Percentiles rank a stretch among this genome's conserved stretches.
These are phyloP conservation scores for Colletotrichum sidae DNA, from an alignment of 2,329 filamentous ascomycete species.

Conservation along the genomic window DNA sequence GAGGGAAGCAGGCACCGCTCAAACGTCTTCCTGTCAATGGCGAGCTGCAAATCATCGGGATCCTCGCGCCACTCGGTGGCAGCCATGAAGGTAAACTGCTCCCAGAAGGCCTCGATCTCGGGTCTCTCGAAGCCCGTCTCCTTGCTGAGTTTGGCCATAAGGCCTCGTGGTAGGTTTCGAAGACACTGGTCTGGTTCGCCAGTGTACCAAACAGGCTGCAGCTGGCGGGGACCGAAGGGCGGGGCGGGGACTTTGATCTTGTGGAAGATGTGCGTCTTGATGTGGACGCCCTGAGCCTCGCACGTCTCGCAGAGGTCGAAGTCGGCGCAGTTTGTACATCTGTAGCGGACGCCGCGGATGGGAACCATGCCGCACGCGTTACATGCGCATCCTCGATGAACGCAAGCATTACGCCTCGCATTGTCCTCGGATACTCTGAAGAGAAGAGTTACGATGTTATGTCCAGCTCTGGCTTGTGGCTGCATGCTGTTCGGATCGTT, in stretches of 20 bases:
- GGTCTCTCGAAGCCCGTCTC: slow-evolving; percentile 86
- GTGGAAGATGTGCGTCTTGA: slow-evolving; percentile 95
- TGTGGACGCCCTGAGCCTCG: slow-evolving; percentile 81
- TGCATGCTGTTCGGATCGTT: slow-evolving; percentile 56
- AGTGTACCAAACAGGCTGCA: slow-evolving; percentile 87
- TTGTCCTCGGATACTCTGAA: slow-evolving; percentile 96
- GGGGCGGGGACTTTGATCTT: slow-evolving; percentile 93
- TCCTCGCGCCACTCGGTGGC: slow-evolving; percentile 87
- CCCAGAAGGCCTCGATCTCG: slow-evolving; percentile 93
- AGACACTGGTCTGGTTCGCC: slow-evolving; percentile 82
- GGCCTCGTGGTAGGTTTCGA: slow-evolving; percentile 71
- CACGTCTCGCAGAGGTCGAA: slow-evolving; percentile 96
- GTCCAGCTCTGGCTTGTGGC: slow-evolving; percentile 67
- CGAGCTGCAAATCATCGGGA: slow-evolving; percentile 79
- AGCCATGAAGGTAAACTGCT: slow-evolving; percentile 95
- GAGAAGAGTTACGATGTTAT: slow-evolving; percentile 85
- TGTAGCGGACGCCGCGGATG: slow-evolving; percentile 91
- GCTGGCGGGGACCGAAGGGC: slow-evolving; percentile 83
- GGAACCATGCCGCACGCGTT: slow-evolving; percentile 89
- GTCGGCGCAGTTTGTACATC: slow-evolving; percentile 95
- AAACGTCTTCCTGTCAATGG: slow-evolving; percentile 93
- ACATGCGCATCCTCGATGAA: slow-evolving; percentile 92
- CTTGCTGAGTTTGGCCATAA: slow-evolving; percentile 76
- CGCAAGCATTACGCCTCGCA: slow-evolving; percentile 86
- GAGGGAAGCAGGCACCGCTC: slow-evolving; percentile 89